Evolutionary conservation across 495 filamentous ascomycete species (phyloP).

Genomic region (Lasiosphaeria miniovina): DNA sequence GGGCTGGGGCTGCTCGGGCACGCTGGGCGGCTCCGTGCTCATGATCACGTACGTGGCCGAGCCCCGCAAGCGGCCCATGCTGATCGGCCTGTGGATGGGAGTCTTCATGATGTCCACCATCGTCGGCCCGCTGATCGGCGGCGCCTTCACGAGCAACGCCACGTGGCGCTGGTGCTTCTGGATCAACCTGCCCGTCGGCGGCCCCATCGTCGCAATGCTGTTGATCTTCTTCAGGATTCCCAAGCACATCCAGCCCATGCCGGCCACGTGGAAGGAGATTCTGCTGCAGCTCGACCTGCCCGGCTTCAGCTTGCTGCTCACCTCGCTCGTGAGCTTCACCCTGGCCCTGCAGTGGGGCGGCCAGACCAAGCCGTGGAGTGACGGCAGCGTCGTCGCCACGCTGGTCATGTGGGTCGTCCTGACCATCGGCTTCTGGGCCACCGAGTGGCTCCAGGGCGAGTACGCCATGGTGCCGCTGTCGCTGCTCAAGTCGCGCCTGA

Average conservation of each 20-base stretch:
- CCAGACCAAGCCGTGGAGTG: constrained; percentile 40
- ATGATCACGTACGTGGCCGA: constrained; percentile 44
- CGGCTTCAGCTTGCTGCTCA: constrained; percentile 39
- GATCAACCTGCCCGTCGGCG: constrained; percentile 65
- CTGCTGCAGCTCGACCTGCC: constrained; percentile 32
- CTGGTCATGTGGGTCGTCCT: constrained; percentile 41
- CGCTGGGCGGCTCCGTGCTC: constrained; percentile 48
- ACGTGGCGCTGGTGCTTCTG: constrained; percentile 69
- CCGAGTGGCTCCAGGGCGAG: constrained; percentile 34
- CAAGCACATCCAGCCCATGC: constrained; percentile 23
- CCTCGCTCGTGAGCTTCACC: constrained; percentile 41
- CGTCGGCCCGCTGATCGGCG: constrained; percentile 53
- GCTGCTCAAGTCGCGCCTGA: constrained; percentile 36
- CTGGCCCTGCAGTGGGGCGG: constrained; percentile 52
- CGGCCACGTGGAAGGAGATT: constrained; percentile 37
- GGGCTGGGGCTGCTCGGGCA: constrained; percentile 42
- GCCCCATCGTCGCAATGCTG: constrained; percentile 46
- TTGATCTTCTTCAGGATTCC: constrained; percentile 50
- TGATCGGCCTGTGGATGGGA: constrained; percentile 39
- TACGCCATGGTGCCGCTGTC: constrained; percentile 35
- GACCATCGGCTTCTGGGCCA: constrained; percentile 25
- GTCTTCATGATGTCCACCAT: constrained; percentile 35
- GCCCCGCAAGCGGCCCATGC: constrained; percentile 36
- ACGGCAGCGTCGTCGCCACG: constrained; percentile 41
- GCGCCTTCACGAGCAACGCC: constrained; percentile 58